Base-by-base conservation (phyloP, 2,329 filamentous ascomycete species). In the Xylaria sp. region DNA sequence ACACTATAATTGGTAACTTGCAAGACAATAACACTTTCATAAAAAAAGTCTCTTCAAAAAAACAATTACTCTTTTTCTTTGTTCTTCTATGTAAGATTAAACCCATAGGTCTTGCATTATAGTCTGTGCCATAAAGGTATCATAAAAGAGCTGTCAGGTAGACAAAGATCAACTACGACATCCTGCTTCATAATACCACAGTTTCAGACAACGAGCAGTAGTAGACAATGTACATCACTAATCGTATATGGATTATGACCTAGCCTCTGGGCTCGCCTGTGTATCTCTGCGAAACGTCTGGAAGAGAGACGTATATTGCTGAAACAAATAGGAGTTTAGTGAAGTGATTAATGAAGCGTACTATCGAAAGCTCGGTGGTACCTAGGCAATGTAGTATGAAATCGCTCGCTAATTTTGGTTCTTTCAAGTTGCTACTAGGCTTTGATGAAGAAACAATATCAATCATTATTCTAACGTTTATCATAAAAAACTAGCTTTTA, bases 161-260 rank as follows among this genome's bases (percentile, higher is more conserved):
- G n/a, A 53, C 64, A 66, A 66, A 58, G 51, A 61, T 4, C 27
- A 5, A 1, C 3, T 29, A 59, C 12, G 48, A 27, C 4, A 9
- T n/a, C 27, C 27, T 59, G 32, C 21, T 13, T 40, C 27, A 59
- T 1, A 32, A 47, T 13, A 29, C 29, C 51, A 47, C 9, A 2
- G 23, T n/a, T 8, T 1, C 1, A 48, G 9, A 42, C 18, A 53
- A 60, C 5, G 6, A 1, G 9, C n/a, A 4, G 27, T 5, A 16
- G 16, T 53, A 3, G 18, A 53, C 1, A 53, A 21, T 32, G 18
- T 53, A 32, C 13, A 18, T 25, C 18, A 53, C 13, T 3, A 32
- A 4, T 2, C 27, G 18, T n/a, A 6, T 21, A 9, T 37, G 3
- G 5, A 13, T 23, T 9, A 37, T 23, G 16, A 8, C 23, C 16